A percentile compares a stretch with the other conserved stretches of the same genome.
Conservation (phyloP, 306 rosid species). For the Phaseolus lunatus region DNA sequence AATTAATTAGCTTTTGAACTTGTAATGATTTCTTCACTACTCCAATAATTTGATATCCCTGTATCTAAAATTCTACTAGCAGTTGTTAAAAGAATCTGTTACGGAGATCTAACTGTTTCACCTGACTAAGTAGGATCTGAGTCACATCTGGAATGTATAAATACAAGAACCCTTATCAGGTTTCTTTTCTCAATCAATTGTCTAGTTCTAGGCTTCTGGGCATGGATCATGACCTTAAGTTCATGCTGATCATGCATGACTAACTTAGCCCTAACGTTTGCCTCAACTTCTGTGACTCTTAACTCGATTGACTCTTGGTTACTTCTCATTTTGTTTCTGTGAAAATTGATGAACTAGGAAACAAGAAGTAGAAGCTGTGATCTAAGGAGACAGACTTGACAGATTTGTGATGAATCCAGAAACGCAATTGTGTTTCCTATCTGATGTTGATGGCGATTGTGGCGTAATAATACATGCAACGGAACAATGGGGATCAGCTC, state of each 20-base stretch:
- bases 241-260: background rate
- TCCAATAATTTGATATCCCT: background rate
- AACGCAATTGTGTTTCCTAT: background rate
- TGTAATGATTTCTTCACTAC: conserved; percentile 9
- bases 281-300: background rate
- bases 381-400: background rate
- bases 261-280: background rate
- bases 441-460: background rate
- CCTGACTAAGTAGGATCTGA: background rate
- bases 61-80: background rate
- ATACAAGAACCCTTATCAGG: background rate
- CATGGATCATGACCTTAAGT: background rate
- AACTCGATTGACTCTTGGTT: background rate
- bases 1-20: conserved; percentile 1
- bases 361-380: background rate
- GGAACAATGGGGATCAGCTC: background rate
- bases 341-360: background rate
- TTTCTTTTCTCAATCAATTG: background rate
- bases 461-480: background rate
- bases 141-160: background rate
- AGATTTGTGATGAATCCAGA: background rate
- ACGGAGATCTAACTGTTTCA: background rate
- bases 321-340: background rate
- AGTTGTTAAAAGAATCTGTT: background rate
- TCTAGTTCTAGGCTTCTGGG: background rate